These are phyloP conservation scores for Bimuria novae-zelandiae DNA, from an alignment of 2,329 filamentous ascomycete genomes.

Conservation along the genomic window DNA sequence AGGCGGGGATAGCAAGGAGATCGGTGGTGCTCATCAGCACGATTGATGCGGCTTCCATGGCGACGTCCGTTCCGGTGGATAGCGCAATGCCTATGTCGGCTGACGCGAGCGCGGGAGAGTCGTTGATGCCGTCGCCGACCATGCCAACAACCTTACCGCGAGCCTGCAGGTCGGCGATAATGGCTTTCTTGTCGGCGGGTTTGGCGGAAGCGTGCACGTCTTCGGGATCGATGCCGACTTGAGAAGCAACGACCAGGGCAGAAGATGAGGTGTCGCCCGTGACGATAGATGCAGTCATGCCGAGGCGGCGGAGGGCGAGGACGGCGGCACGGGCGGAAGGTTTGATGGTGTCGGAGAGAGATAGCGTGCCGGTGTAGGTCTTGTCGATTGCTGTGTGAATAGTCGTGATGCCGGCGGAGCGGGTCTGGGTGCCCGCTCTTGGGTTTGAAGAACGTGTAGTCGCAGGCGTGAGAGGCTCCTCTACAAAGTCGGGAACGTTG, in stretches of 20 bases:
- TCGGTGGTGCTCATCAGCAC: constrained; percentile 94
- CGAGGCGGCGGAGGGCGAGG: constrained; percentile 79
- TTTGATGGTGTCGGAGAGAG: constrained; percentile 89
- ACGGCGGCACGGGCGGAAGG: constrained; percentile 81
- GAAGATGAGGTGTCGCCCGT: constrained; percentile 90
- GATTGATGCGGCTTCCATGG: constrained; percentile 95
- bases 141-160: constrained; percentile 82
- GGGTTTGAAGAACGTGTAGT: constrained; percentile 25
- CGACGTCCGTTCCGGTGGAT: constrained; percentile 90
- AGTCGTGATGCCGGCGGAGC: constrained; percentile 73
- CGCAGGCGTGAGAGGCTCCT: constrained; percentile 52
- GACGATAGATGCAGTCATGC: constrained; percentile 85
- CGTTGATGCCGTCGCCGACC: constrained; percentile 97
- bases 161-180: constrained; percentile 76
- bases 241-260: constrained; percentile 78
- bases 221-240: constrained; percentile 76
- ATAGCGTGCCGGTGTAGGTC: constrained; percentile 78
- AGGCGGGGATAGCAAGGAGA: constrained; percentile 88
- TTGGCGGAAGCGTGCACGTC: constrained; percentile 86
- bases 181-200: constrained; percentile 87
- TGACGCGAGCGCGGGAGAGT: constrained; percentile 91
- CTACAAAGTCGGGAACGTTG: constrained; percentile 62
- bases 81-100: constrained; percentile 94
- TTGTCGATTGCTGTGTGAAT: constrained; percentile 90
- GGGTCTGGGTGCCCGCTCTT: constrained; percentile 46